A percentile compares a stretch with the other conserved stretches of the same genome.
Conservation (phyloP, 139 green algal species). For the Spirogloea muscicola region DNA sequence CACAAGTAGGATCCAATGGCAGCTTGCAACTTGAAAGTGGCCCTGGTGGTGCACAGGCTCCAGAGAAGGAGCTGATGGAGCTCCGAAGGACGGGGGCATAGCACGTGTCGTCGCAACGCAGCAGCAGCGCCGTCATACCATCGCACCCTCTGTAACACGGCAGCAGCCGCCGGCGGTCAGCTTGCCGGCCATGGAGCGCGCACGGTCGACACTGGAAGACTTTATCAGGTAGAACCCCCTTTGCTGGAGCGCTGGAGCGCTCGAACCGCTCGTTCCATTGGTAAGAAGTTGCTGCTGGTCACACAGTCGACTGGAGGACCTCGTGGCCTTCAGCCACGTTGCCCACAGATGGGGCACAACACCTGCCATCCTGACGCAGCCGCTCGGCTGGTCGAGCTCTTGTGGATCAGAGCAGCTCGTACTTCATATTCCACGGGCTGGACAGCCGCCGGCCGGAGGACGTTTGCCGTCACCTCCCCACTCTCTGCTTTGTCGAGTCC, state of each 20-base stretch:
- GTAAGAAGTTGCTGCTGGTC: neutral
- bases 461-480: slow-evolving; percentile 29
- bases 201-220: neutral
- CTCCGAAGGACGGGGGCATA: too few species aligned
- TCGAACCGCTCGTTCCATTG: neutral
- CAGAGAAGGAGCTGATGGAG: too few species aligned
- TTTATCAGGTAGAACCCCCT: slow-evolving; percentile 1
- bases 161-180: neutral
- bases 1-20: too few species aligned
- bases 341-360: too few species aligned
- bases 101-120: too few species aligned
- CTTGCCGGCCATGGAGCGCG: slow-evolving; percentile 9
- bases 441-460: slow-evolving; percentile 12
- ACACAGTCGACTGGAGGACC: neutral
- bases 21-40: too few species aligned
- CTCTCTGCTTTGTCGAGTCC: slow-evolving; percentile 25
- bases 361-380: too few species aligned
- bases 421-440: slow-evolving; percentile 47
- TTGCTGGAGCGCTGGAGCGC: neutral
- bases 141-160: too few species aligned
- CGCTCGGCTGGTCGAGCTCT: too few species aligned
- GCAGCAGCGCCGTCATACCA: too few species aligned
- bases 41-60: too few species aligned
- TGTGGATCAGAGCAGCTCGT: slow-evolving; percentile 26
- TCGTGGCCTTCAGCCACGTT: too few species aligned